Conservation (phyloP, 768 basidiomycete species). For the Hydnomerulius pinastri region DNA sequence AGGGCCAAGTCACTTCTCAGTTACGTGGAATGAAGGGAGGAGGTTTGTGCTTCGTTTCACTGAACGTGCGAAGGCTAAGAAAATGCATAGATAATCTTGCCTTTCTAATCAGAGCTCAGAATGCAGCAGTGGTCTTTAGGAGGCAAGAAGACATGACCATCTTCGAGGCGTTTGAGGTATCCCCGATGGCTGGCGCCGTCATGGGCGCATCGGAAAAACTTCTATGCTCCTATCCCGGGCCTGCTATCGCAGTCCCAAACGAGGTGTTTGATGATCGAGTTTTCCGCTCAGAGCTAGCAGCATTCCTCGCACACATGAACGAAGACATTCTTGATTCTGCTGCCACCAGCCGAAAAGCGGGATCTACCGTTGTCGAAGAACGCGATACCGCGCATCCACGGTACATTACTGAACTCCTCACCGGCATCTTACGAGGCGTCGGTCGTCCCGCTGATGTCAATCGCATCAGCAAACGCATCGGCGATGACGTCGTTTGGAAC, state of each 20-base stretch:
- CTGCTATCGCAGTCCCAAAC: conserved; percentile 40
- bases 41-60: conserved; percentile 21
- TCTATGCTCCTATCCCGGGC: conserved; percentile 47
- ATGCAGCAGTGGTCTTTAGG: conserved; percentile 47
- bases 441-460: conserved; percentile 29
- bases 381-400: conserved; percentile 45
- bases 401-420: conserved; percentile 51
- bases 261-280: conserved; percentile 23
- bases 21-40: conserved; percentile 18
- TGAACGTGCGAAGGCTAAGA: not conserved
- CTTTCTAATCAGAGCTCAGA: conserved; percentile 46
- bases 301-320: conserved; percentile 39
- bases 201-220: conserved; percentile 45
- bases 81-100: conserved; percentile 35
- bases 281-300: conserved; percentile 38
- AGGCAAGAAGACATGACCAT: conserved; percentile 26
- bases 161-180: conserved; percentile 51
- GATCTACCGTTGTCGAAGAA: conserved; percentile 34
- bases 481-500: conserved; percentile 49
- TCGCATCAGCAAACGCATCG: conserved; percentile 43
- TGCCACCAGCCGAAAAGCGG: conserved; percentile 40
- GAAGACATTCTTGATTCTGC: conserved; percentile 36
- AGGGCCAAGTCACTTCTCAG: conserved; percentile 13
- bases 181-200: conserved; percentile 36
- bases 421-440: conserved; percentile 46